Conservation (phyloP, 345 rosid genomes). For the Viola odorata region DNA sequence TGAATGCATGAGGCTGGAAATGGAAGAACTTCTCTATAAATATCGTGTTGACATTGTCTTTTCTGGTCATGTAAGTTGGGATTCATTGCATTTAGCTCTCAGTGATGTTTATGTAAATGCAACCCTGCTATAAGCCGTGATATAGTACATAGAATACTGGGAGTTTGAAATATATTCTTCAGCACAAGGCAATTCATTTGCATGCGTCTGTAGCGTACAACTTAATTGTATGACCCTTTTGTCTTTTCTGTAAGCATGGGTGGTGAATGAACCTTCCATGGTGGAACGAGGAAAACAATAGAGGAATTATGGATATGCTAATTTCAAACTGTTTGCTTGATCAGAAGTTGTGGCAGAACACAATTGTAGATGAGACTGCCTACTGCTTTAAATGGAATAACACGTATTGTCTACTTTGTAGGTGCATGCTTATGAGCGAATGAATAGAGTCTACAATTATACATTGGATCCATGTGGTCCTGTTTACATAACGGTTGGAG, state of each 20-base stretch:
- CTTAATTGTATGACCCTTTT: no score
- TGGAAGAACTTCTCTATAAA: conserved; percentile 74
- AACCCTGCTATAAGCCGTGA: not conserved
- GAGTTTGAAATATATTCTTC: no score
- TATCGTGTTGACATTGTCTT: conserved; percentile 63
- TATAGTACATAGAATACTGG: no score
- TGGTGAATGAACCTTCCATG: no score
- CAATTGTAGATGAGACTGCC: no score
- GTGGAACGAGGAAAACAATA: no score
- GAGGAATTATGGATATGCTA: no score
- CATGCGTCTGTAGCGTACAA: no score
- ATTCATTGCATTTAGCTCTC: not conserved
- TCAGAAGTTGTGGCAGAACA: no score
- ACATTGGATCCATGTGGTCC: conserved; percentile 70
- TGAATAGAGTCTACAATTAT: conserved; percentile 74
- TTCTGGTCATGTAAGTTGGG: conserved; percentile 67
- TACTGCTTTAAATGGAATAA: not conserved
- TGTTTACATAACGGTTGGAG: conserved; percentile 73
- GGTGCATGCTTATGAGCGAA: conserved; percentile 94
- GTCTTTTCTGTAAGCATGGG: no score
- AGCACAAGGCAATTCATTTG: no score
- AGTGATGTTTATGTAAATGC: not conserved
- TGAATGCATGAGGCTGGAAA: conserved; percentile 91
- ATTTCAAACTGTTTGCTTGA: no score
- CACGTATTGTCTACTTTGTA: conserved; percentile 15